Evolutionary conservation across 495 filamentous ascomycete genomes (phyloP), one percentile per base, ranked within the genome.

Genomic region (Aspergillus diversus): DNA sequence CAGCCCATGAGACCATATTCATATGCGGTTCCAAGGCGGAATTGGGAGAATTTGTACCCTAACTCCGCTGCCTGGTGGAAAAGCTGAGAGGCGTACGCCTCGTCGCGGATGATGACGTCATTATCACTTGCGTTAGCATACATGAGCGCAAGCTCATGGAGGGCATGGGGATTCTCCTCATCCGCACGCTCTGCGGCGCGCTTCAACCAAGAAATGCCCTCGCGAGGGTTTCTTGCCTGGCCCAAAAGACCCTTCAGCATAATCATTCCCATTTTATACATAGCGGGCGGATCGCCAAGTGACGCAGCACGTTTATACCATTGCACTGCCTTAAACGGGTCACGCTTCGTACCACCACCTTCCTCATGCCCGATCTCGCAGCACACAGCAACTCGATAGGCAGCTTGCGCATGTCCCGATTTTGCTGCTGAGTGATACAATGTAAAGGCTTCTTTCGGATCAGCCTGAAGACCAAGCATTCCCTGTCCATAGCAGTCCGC

Each of bases 181-280:
- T 97, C 91, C 1, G 95, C 92, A 34, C 88, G 85, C 63, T 98
- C 93, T 5, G 93, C 93, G 4, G 95, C 95, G 8, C 93, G 88
- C 74, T 97, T 97, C 33, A 99, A 81, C 93, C 93, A 97, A 47
- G 84, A 86, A 33, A 97, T 82, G 15, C 92, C 93, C 71, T 97
- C 95, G 46, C 89, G 84, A 5, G 89, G 85, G 73, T 92, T 96
- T 65, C 82, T 84, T n/a, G 85, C 83, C 73, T 97, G 94, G 8
- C 93, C 93, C 13, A 99, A 86, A n/a, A 97, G 83, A 21, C 93
- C 94, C 73, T 97, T 97, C 33, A 97, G 82, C 65, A 90, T 80
- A 69, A 99, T 97, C 87, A 97, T 94, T 56, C 95, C 95, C 76
- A 98, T 89, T 75, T 99, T 99, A 78, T 97, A 99, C 93, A 97